Percentiles rank a stretch among this genome's conserved stretches.
phyloP scores from a whole-genome alignment of 306 rosid species.

The Comarum palustre region DNA sequence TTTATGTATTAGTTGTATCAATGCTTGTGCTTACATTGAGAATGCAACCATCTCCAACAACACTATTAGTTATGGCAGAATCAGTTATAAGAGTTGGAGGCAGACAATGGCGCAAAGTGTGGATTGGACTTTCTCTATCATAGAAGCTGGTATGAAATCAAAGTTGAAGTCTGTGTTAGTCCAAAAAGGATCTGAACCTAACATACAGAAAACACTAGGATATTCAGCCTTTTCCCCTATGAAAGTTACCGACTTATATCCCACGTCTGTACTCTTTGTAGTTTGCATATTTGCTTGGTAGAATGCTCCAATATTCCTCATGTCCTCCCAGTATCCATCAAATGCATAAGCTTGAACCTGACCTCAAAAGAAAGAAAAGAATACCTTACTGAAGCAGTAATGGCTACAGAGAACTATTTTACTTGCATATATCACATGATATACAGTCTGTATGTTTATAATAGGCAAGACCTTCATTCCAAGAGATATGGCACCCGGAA shows the following conservation, averaged over 20 bases:
- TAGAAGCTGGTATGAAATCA: constrained; percentile 26
- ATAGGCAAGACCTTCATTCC: constrained; percentile 38
- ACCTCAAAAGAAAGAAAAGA: background rate
- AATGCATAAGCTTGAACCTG: constrained; percentile 34
- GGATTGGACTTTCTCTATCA: constrained; percentile 27
- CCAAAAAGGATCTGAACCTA: background rate
- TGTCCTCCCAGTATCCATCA: constrained; percentile 44
- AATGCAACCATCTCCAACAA: constrained; percentile 45
- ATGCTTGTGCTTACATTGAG: constrained; percentile 31
- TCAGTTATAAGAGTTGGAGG: constrained; percentile 36
- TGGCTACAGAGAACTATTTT: background rate
- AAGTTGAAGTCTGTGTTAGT: constrained; percentile 21
- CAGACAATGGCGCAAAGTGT: constrained; percentile 34
- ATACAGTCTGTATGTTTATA: background rate
- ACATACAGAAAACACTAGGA: background rate
- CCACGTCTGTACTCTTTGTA: constrained; percentile 26
- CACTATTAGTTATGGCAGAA: constrained; percentile 32
- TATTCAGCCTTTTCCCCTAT: constrained; percentile 16
- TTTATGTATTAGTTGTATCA: background rate
- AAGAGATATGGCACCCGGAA: constrained; percentile 35
- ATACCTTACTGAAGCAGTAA: background rate
- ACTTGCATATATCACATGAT: background rate
- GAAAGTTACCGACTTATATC: constrained; percentile 25
- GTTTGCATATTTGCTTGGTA: constrained; percentile 39
- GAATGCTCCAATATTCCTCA: constrained; percentile 40